These are phyloP conservation scores for Suhomyces prunicola DNA, from an alignment of 805 yeast genomes.

Conservation along the genomic window DNA sequence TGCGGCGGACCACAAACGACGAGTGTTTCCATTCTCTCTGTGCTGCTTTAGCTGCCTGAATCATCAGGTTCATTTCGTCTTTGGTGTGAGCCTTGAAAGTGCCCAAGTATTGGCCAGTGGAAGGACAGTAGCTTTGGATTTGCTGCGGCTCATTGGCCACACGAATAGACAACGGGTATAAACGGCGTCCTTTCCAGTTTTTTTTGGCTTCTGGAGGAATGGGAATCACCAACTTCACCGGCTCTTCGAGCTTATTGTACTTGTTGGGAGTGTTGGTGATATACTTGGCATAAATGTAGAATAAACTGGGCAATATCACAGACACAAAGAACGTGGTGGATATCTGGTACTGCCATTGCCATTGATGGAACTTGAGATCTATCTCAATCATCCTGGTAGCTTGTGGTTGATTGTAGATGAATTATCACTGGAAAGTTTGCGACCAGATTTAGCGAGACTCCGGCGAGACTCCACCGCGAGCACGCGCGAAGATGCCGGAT, in stretches of 20 bases:
- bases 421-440: neutral
- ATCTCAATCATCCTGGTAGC: constrained; percentile 35
- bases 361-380: constrained; percentile 37
- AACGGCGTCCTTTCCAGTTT: constrained; percentile 87
- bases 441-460: neutral
- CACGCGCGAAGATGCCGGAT: neutral
- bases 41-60: constrained; percentile 52
- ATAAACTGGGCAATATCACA: constrained; percentile 35
- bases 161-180: constrained; percentile 58
- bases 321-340: constrained; percentile 42
- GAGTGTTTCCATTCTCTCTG: constrained; percentile 52
- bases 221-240: constrained; percentile 49
- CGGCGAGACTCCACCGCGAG: neutral
- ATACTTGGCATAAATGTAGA: constrained; percentile 34
- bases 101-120: constrained; percentile 89
- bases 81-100: constrained; percentile 60
- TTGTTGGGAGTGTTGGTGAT: constrained; percentile 37
- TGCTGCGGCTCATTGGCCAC: constrained; percentile 60
- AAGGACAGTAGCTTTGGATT: constrained; percentile 91
- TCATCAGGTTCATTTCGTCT: constrained; percentile 66
- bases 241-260: constrained; percentile 42
- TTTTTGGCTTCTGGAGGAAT: constrained; percentile 78
- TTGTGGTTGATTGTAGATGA: neutral
- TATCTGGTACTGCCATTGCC: constrained; percentile 45
- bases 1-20: constrained; percentile 61